Evolutionary conservation across 2,329 filamentous ascomycete species (phyloP), one percentile per base, ranked within the genome.

Genomic region (Colletotrichum tamarilloi): DNA sequence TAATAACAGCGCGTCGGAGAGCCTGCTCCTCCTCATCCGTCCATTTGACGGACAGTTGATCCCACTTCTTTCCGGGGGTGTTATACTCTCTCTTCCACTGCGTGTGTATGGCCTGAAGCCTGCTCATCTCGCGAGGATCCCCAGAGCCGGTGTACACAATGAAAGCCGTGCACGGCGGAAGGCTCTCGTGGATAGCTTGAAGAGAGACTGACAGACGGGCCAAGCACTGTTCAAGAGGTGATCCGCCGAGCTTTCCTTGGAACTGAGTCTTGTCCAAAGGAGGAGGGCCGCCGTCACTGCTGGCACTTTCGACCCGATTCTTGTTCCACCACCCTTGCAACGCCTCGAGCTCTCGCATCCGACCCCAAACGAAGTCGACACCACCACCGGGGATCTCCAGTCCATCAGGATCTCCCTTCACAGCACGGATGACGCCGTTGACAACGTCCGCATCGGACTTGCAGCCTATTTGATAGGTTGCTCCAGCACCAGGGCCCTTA

Each of bases 281-380:
- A 19, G 84, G 83, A 19, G 81, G 81, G 1, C 82, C 82, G 60
- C 80, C 81, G 72, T 82, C 80, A 74, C 81, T 76, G 59, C 77
- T 79, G 5, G 75, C 73, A 11, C 78, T 74, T n/a, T 83, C 80
- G 53, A 82, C 78, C 55, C 86, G 86, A 79, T 90, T 90, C 71
- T 85, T 86, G 77, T 92, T 92, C 91, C 91, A 92, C 90, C 90
- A 93, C 6, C 91, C 91, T 74, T 91, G 90, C 19, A 90, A 82
- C 19, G 89, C 88, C 80, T 93, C 91, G 52, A 93, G 85, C 78
- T 92, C 90, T 72, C 91, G 88, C 82, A 93, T 88, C 68, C 91
- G 88, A 5, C 87, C 91, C 87, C 90, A 93, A 19, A 91, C 87
- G 77, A 93, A 92, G 78, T 93, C 91, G 55, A 92, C 90, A 56